phyloP scores from a whole-genome alignment of 2,329 filamentous ascomycete genomes.

The Stemphylium beticola region DNA sequence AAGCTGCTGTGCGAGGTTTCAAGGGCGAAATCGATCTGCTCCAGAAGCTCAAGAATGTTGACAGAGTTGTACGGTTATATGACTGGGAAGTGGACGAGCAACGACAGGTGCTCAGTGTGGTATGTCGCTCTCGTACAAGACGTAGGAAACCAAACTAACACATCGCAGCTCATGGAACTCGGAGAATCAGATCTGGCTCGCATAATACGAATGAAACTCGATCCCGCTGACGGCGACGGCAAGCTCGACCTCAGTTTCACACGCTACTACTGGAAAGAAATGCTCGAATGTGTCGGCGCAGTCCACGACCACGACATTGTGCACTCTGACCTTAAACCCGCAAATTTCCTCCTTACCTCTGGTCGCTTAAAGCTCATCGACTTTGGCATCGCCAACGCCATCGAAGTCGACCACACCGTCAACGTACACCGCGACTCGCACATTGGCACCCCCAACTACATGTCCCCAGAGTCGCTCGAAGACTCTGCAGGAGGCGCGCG shows the following conservation, averaged over 20 bases:
- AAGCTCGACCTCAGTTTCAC: conserved; percentile 88
- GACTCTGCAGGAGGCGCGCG: conserved; percentile 73
- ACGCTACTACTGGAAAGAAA: conserved; percentile 99
- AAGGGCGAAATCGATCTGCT: conserved; percentile 95
- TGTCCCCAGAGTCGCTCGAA: conserved; percentile 93
- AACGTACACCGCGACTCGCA: conserved; percentile 97
- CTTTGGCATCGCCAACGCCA: conserved; percentile 97
- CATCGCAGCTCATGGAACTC: conserved; percentile 85
- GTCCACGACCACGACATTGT: conserved; percentile 93
- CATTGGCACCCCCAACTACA: conserved; percentile 96
- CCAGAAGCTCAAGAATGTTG: conserved; percentile 79
- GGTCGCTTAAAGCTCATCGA: conserved; percentile 95
- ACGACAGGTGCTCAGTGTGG: conserved; percentile 85
- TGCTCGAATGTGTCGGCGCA: conserved; percentile 91
- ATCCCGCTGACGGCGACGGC: conserved; percentile 51
- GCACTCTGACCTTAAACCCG: conserved; percentile 94
- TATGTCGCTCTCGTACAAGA: conserved; percentile 54
- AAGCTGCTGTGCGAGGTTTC: conserved; percentile 80
- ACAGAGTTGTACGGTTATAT: conserved; percentile 86
- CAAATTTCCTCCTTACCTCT: conserved; percentile 93
- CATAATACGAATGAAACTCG: conserved; percentile 74
- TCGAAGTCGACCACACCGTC: conserved; percentile 92
- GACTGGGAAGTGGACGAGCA: conserved; percentile 95
- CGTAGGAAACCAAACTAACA: conserved; percentile 12
- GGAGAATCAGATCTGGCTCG: conserved; percentile 93